Base-by-base conservation (phyloP, 768 basidiomycete species). In the Trametes cubensis region DNA sequence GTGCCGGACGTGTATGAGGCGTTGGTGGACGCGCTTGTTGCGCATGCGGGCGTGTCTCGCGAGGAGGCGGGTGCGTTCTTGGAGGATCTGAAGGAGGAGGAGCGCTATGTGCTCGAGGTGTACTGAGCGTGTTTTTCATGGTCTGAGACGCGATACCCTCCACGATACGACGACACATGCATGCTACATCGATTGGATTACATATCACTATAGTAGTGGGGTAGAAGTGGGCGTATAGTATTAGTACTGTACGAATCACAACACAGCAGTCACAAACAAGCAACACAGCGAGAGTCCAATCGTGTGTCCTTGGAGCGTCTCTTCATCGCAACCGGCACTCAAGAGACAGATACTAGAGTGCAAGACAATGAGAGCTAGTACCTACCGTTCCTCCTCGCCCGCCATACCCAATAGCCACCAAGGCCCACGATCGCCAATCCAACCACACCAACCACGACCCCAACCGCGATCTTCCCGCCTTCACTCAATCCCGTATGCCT, bases 1-100 rank as follows among this genome's bases (percentile, higher is more conserved):
- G 96, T 98, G 21, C 95, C 97, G 1, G 97, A 98, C 70, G 94
- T 99, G 6, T 96, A 92, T 70, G 90, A 96, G 75, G 92, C 97
- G 0, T 80, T 99, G 51, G 88, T 95, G 21, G 85, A 85, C 20
- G 90, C 94, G 2, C 78, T 98, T 64, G 83, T 82, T 26, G 85
- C 86, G 71, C 86, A 87, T 69, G 86, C 88, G 62, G 86, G 86
- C 17, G 78, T 84, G 72, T 81, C 85, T 14, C 76, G 80, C 47
- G 80, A 83, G 58, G 73, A 79, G 40, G 97, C 96, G 2, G 92
- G 88, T 41, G 84, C 83, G 55, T 94, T 87, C 73, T 78, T 99
- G 28, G 95, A 98, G 77, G 80, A 86, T 47, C 75, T 95, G 70
- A 97, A 99, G 78, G 96, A 95, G 74, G 94, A 95, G 69, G 97